Conservation (phyloP, 495 filamentous ascomycete genomes). For the Neurospora sp. region DNA sequence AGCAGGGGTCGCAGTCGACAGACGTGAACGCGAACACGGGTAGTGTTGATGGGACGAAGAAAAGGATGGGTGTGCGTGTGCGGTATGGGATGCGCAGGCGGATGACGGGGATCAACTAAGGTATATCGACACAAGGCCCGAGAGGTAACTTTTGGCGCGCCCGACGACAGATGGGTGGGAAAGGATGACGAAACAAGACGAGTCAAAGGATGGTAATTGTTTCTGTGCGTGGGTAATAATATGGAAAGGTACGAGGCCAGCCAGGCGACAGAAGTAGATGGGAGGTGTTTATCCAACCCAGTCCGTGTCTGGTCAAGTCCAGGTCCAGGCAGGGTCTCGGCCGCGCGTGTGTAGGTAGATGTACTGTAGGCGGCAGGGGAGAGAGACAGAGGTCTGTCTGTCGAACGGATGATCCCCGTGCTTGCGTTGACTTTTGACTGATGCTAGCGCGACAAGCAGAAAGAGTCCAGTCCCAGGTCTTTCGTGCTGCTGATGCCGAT, state of each 20-base stretch:
- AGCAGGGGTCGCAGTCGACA: conserved; percentile 7
- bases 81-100: background rate
- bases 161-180: background rate
- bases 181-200: background rate
- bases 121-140: background rate
- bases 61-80: background rate
- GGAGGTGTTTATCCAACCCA: background rate
- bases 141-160: background rate
- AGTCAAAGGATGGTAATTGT: background rate
- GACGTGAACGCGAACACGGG: conserved; percentile 1
- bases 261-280: background rate
- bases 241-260: background rate
- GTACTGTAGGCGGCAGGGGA: background rate
- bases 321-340: background rate
- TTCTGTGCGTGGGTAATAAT: conserved; percentile 1
- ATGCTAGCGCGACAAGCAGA: background rate
- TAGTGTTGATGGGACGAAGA: background rate
- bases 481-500: background rate
- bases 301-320: background rate
- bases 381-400: too few relatives aligned
- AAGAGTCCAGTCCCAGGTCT: background rate
- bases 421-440: background rate
- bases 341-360: background rate
- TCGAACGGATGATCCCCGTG: background rate
- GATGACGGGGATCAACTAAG: background rate